Evolutionary conservation across 306 rosid species (phyloP).

Genomic region (Mucuna pruriens): DNA sequence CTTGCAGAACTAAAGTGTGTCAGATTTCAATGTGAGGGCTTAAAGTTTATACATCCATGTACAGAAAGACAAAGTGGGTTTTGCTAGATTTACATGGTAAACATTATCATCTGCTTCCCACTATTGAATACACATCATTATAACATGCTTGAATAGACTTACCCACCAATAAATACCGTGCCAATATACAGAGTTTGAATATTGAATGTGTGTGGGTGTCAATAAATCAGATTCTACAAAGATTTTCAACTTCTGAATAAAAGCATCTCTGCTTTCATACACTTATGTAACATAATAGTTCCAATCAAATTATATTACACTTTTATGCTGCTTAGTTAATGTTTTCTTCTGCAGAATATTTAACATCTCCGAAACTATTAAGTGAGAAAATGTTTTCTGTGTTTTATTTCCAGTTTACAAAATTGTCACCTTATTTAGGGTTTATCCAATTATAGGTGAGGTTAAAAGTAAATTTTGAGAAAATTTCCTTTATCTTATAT

Average conservation of each 20-base stretch:
- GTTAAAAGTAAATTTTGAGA: no score
- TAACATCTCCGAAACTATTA: no score
- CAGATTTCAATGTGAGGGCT: conserved; percentile 49
- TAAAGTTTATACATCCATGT: conserved; percentile 7
- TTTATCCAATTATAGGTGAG: no score
- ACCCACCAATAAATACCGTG: conserved; percentile 38
- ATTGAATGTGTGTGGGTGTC: not conserved
- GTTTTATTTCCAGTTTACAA: no score
- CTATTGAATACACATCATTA: conserved; percentile 45
- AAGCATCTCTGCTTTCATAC: not conserved
- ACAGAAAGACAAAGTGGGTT: conserved; percentile 38
- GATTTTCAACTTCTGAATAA: conserved; percentile 7
- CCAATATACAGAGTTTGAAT: not conserved
- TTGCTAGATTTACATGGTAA: conserved; percentile 41
- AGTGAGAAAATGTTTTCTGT: no score
- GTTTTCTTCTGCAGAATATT: not conserved
- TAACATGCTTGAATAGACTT: conserved; percentile 34
- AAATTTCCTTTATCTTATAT: no score
- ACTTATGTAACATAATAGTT: not conserved
- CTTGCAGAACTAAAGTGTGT: conserved; percentile 54
- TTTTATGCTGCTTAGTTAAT: not conserved
- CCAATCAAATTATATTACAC: conserved; percentile 4
- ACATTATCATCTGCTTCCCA: conserved; percentile 76
- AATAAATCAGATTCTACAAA: conserved; percentile 24
- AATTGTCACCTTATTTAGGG: no score